These are phyloP conservation scores for Saussurea involucrata DNA, from an alignment of 129 eudicot species.

Conservation along the genomic window DNA sequence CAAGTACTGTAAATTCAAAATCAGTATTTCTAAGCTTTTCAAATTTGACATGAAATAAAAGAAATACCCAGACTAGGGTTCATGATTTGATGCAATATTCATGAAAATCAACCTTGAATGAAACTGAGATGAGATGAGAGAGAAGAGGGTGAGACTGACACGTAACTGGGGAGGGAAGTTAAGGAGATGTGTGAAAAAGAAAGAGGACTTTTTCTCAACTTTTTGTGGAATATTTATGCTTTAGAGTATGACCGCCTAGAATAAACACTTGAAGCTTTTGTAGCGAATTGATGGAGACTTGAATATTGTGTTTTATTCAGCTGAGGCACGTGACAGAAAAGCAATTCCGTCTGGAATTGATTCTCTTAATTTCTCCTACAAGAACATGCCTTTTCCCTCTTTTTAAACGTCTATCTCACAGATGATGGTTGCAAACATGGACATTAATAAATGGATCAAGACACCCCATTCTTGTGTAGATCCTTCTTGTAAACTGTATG, in stretches of 20 bases:
- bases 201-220: slow-evolving; percentile 28
- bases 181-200: slow-evolving; percentile 15
- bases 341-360: slow-evolving; percentile 22
- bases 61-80: slow-evolving; percentile 1
- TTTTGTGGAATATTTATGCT: slow-evolving; percentile 19
- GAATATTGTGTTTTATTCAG: slow-evolving; percentile 20
- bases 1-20: neutral
- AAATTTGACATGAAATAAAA: neutral
- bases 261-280: slow-evolving; percentile 18
- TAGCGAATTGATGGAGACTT: slow-evolving; percentile 20
- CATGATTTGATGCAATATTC: slow-evolving; percentile 16
- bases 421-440: slow-evolving; percentile 19
- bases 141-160: neutral
- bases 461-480: slow-evolving; percentile 18
- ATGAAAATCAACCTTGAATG: slow-evolving; percentile 1
- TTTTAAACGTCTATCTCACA: slow-evolving; percentile 16
- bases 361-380: slow-evolving; percentile 19
- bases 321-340: slow-evolving; percentile 32
- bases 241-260: slow-evolving; percentile 30
- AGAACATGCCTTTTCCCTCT: neutral
- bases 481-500: slow-evolving; percentile 11
- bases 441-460: slow-evolving; percentile 14
- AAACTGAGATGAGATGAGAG: neutral
- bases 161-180: slow-evolving; percentile 13
- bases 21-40: neutral